A percentile compares a stretch with the other conserved stretches of the same genome.
These are phyloP conservation scores for Trichoderma lentiforme DNA, from an alignment of 2,329 filamentous ascomycete genomes.

Conservation along the genomic window DNA sequence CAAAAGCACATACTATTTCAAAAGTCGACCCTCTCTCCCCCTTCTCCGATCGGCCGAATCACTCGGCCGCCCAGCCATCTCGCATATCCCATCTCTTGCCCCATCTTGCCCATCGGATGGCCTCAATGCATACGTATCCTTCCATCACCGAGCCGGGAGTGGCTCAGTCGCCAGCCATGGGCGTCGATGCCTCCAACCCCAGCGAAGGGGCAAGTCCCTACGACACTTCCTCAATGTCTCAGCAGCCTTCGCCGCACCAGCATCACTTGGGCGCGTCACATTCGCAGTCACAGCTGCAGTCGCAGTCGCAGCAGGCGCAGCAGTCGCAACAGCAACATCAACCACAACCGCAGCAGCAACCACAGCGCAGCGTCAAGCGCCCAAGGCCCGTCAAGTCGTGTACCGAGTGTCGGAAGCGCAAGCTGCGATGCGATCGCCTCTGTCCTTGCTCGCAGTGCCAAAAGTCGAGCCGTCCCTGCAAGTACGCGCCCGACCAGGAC, in stretches of 20 bases:
- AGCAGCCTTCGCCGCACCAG: constrained; percentile 24
- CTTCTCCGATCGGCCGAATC: constrained; percentile 15
- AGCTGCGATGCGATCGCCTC: constrained; percentile 54
- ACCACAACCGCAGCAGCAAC: constrained; percentile 27
- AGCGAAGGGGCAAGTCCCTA: constrained; percentile 15
- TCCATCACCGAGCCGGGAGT: constrained; percentile 3
- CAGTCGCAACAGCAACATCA: constrained; percentile 27
- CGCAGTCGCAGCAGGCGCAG: constrained; percentile 18
- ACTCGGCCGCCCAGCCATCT: constrained; percentile 2
- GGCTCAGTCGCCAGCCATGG: constrained; percentile 11
- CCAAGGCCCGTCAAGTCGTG: constrained; percentile 55
- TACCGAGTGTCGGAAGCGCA: constrained; percentile 56
- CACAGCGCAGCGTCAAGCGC: constrained; percentile 48
- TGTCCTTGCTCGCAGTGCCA: constrained; percentile 57
- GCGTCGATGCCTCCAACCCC: constrained; percentile 19
- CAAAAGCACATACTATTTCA: not conserved
- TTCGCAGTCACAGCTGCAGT: constrained; percentile 16
- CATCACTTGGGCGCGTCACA: constrained; percentile 24
- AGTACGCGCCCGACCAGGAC: constrained; percentile 50
- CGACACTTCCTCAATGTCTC: constrained; percentile 15
- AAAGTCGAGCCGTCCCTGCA: constrained; percentile 53
- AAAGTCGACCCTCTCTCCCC: not conserved
- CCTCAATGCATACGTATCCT: constrained; percentile 13
- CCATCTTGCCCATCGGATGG: constrained; percentile 9
- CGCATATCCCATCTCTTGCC: not conserved